phyloP scores from a whole-genome alignment of 2,329 filamentous ascomycete genomes.

The Colletotrichum sp. region DNA sequence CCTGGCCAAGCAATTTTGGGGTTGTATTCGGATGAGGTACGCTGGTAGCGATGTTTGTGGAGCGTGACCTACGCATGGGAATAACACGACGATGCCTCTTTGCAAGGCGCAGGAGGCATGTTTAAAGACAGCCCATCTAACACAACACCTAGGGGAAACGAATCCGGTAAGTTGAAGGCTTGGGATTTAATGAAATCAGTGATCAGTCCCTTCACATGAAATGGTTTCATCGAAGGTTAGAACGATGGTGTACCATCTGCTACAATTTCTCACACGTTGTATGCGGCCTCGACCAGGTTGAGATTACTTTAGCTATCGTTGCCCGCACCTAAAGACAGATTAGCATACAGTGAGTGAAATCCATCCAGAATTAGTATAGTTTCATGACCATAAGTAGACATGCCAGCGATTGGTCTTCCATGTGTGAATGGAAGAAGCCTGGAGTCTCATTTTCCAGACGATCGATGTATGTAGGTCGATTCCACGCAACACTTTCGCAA shows the following conservation, averaged over 20 bases:
- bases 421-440: not conserved
- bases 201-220: not conserved
- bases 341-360: not conserved
- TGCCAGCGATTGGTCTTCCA: not conserved
- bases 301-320: not conserved
- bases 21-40: not conserved
- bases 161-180: not conserved
- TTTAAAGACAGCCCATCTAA: not conserved
- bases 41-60: not conserved
- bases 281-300: not conserved
- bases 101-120: not conserved
- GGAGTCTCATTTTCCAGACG: not conserved
- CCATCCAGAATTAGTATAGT: too few relatives aligned
- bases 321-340: not conserved
- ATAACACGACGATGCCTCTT: not conserved
- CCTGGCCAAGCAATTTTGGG: not conserved
- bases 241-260: not conserved
- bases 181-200: too few relatives aligned
- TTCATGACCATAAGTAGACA: too few relatives aligned
- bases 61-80: not conserved
- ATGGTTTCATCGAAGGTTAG: not conserved
- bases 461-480: not conserved
- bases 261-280: not conserved
- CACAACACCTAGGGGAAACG: fast-evolving
- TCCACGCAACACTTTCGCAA: too few relatives aligned